Conservation (phyloP, 75 land plant species). For the Chamaecyparis obtusa region DNA sequence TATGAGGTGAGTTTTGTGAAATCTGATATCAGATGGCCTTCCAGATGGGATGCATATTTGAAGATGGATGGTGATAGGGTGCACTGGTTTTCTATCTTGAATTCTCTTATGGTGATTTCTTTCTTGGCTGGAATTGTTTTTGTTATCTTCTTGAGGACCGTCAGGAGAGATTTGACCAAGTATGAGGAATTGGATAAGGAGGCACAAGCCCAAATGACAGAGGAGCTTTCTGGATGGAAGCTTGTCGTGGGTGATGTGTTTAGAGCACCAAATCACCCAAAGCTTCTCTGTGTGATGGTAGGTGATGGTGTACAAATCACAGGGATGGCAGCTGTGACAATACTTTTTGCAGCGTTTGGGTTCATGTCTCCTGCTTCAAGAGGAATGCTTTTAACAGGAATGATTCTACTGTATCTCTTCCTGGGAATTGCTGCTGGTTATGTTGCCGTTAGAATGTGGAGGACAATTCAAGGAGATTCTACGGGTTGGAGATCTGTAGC, state of each 20-base stretch:
- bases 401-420: slow-evolving; percentile 81
- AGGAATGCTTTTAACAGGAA: slow-evolving; percentile 83
- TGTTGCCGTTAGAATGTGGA: slow-evolving; percentile 77
- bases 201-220: slow-evolving; percentile 91
- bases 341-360: slow-evolving; percentile 88
- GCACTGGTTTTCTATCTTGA: slow-evolving; percentile 93
- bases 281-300: slow-evolving; percentile 76
- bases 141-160: slow-evolving; percentile 83
- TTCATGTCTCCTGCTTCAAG: slow-evolving; percentile 95
- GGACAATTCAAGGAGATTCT: slow-evolving; percentile 57
- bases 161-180: slow-evolving; percentile 77
- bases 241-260: slow-evolving; percentile 93
- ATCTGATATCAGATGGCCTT: slow-evolving; percentile 84
- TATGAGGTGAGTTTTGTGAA: slow-evolving; percentile 72
- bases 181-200: slow-evolving; percentile 94
- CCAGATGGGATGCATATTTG: slow-evolving; percentile 87
- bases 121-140: slow-evolving; percentile 92
- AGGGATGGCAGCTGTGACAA: slow-evolving; percentile 85
- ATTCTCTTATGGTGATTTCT: slow-evolving; percentile 86
- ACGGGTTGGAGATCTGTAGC: slow-evolving; percentile 78
- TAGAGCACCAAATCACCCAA: slow-evolving; percentile 55
- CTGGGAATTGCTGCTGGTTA: slow-evolving; percentile 83
- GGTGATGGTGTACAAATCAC: slow-evolving; percentile 87
- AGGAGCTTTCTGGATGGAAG: slow-evolving; percentile 95
- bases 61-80: slow-evolving; percentile 90